phyloP scores from a whole-genome alignment of 2,329 filamentous ascomycete genomes.

The Microdochium trichocladiopsis region DNA sequence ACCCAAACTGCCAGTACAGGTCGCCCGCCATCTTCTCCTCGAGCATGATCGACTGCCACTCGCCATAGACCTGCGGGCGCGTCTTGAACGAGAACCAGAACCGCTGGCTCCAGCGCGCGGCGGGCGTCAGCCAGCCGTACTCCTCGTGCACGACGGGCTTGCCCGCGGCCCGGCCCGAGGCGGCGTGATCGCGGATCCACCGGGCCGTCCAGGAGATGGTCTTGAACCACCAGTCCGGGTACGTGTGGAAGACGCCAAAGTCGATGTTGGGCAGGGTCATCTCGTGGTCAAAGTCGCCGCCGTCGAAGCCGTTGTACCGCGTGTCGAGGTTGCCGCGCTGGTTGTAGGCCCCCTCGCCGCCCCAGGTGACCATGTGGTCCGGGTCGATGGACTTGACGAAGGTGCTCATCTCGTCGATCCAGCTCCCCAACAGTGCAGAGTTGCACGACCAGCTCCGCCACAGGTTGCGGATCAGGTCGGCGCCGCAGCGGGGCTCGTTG shows the following conservation, averaged over 20 bases:
- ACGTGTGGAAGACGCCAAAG: conserved; percentile 48
- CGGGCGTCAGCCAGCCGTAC: conserved; percentile 47
- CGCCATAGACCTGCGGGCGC: conserved; percentile 33
- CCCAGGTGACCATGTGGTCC: conserved; percentile 46
- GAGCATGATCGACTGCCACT: conserved; percentile 41
- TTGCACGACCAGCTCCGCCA: conserved; percentile 30
- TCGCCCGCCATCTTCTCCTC: conserved; percentile 38
- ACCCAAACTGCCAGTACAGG: conserved; percentile 51
- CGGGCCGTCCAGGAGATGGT: conserved; percentile 42
- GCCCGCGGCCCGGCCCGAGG: conserved; percentile 27
- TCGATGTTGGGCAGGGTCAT: conserved; percentile 39
- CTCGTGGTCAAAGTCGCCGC: conserved; percentile 46
- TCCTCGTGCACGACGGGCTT: conserved; percentile 51
- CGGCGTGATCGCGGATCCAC: conserved; percentile 48
- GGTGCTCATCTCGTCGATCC: conserved; percentile 46
- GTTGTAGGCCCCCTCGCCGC: conserved; percentile 53
- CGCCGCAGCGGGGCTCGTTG: conserved; percentile 51
- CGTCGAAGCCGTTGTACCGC: conserved; percentile 39
- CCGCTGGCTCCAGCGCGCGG: conserved; percentile 35
- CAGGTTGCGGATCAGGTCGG: conserved; percentile 35
- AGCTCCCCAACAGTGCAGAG: conserved; percentile 33
- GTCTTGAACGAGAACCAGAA: conserved; percentile 34
- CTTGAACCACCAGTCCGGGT: conserved; percentile 49
- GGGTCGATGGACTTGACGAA: conserved; percentile 45
- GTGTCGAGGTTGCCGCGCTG: conserved; percentile 28